A percentile compares a stretch with the other conserved stretches of the same genome.
Evolutionary conservation across 2,329 filamentous ascomycete species (phyloP).

Genomic region (Apiospora arundinis): DNA sequence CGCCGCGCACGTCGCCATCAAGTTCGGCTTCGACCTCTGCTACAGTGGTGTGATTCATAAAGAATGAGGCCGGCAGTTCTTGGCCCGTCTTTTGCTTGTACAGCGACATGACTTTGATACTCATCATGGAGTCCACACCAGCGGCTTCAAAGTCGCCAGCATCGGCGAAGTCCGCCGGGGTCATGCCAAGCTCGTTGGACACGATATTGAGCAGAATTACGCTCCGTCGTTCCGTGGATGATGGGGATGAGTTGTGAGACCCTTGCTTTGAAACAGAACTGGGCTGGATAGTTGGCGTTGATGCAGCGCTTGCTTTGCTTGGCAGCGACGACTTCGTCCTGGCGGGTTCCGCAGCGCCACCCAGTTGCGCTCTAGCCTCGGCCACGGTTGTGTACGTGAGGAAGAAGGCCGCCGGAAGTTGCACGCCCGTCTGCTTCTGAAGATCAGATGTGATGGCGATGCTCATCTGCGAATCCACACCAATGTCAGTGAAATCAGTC

Average conservation of each 20-base stretch:
- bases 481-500: not conserved
- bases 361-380: not conserved
- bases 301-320: not conserved
- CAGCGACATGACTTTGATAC: slow-evolving; percentile 19
- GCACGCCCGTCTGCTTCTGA: slow-evolving; percentile 4
- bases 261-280: not conserved
- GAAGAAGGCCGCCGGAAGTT: slow-evolving; percentile 7
- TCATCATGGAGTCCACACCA: slow-evolving; percentile 11
- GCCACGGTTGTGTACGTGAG: slow-evolving; percentile 1
- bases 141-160: slow-evolving; percentile 11
- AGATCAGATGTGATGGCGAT: slow-evolving; percentile 18
- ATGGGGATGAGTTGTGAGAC: too few species aligned
- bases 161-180: slow-evolving; percentile 11
- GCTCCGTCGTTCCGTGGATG: not conserved
- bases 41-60: not conserved
- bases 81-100: slow-evolving; percentile 19
- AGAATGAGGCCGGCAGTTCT: slow-evolving; percentile 15
- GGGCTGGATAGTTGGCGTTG: not conserved
- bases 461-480: slow-evolving; percentile 19
- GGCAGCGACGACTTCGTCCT: not conserved
- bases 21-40: slow-evolving; percentile 11
- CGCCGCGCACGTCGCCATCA: slow-evolving; percentile 5
- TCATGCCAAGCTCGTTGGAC: slow-evolving; percentile 1
- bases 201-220: slow-evolving; percentile 4
- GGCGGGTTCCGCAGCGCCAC: not conserved